These are phyloP conservation scores for Leishmania gerbilli DNA, from an alignment of 208 protist species.

Conservation along the genomic window DNA sequence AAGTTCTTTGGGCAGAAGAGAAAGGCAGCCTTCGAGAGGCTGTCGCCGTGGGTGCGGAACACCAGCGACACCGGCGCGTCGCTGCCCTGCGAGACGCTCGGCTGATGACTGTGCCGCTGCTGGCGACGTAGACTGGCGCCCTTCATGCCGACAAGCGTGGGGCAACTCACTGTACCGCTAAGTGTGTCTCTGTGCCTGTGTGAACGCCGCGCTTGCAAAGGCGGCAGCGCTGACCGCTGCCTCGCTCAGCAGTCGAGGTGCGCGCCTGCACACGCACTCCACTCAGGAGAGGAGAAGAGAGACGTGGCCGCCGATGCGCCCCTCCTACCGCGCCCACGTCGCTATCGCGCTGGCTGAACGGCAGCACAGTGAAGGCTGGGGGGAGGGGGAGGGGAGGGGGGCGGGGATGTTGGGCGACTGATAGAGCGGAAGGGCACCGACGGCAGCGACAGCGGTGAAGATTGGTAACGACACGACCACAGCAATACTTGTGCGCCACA, in stretches of 20 bases:
- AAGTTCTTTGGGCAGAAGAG: conserved; percentile 84
- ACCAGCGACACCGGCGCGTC: conserved; percentile 72
- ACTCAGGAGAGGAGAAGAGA: not conserved
- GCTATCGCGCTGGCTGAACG: not conserved
- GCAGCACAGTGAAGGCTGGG: not conserved
- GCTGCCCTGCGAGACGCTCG: conserved; percentile 32
- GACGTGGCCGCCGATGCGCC: not conserved
- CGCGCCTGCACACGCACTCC: not conserved
- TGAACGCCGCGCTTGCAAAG: not conserved
- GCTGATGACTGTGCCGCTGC: conserved; percentile 41
- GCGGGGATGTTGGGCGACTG: not conserved
- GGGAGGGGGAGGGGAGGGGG: too few species aligned
- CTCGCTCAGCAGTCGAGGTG: not conserved
- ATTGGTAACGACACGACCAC: too few species aligned
- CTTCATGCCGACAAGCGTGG: conserved; percentile 17
- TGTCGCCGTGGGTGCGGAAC: conserved; percentile 73
- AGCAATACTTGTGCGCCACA: too few species aligned
- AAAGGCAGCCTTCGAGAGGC: conserved; percentile 63
- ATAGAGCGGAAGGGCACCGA: not conserved
- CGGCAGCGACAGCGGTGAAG: too few species aligned
- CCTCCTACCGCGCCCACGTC: not conserved
- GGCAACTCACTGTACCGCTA: not conserved
- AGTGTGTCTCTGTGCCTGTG: not conserved
- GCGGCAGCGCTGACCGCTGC: not conserved
- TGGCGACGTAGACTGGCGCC: conserved; percentile 43